These are phyloP conservation scores for Epichloe glyceriae DNA, from an alignment of 2,329 filamentous ascomycete species.

Conservation along the genomic window DNA sequence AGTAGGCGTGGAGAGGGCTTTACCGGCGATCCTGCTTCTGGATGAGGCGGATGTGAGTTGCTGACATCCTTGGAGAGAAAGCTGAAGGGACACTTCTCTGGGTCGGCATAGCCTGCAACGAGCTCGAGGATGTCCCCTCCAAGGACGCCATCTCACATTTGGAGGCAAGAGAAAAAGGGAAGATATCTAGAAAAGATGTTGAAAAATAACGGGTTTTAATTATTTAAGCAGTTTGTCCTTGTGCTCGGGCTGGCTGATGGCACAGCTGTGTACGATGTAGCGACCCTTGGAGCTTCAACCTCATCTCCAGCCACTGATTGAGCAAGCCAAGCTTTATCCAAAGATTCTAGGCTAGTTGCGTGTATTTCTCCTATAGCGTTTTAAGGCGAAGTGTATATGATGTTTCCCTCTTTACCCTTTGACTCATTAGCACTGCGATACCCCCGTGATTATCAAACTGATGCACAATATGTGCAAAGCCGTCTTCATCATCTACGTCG, in stretches of 20 bases:
- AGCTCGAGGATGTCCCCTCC: background rate
- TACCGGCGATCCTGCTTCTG: too few relatives aligned
- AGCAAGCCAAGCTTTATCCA: background rate
- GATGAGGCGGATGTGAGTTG: too few relatives aligned
- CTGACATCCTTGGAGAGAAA: constrained; percentile 3
- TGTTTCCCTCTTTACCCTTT: constrained; percentile 1
- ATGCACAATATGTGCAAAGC: constrained; percentile 2
- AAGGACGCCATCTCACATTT: background rate
- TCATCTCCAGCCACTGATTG: background rate
- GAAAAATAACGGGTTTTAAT: too few relatives aligned
- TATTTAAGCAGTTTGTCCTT: too few relatives aligned
- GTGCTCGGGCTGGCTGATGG: too few relatives aligned
- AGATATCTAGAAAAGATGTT: too few relatives aligned
- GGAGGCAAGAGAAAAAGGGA: too few relatives aligned
- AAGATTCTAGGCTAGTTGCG: background rate
- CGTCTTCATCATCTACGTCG: constrained; percentile 2
- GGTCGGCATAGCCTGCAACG: background rate
- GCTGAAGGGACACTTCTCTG: background rate
- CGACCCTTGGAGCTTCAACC: background rate
- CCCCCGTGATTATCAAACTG: constrained; percentile 1
- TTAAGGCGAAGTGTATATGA: constrained; percentile 1
- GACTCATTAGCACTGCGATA: background rate
- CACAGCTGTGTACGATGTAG: background rate
- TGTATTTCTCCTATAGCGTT: background rate
- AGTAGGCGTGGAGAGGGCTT: too few relatives aligned